Evolutionary conservation across 2,329 filamentous ascomycete genomes (phyloP), one percentile per base, ranked within the genome.

Genomic region (Ophiosphaerella herpotricha): DNA sequence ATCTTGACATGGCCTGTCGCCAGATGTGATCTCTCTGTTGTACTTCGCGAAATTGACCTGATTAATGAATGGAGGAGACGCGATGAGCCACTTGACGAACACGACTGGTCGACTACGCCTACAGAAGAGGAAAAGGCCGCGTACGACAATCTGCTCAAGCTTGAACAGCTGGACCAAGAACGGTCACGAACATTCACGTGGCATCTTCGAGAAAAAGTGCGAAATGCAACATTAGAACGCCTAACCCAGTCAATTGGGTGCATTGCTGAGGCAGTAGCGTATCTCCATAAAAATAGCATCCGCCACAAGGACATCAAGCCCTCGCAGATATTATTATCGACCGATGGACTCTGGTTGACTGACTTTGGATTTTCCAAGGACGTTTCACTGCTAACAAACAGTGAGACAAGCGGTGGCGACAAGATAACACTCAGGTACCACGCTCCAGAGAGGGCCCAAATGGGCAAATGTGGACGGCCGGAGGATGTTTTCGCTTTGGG

Each of bases 401-500:
- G 39, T n/a, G 39, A 29, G 9, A 41, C 23, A 6, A 41, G 12
- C n/a, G 24, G 24, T 8, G 39, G 39, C 6, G 39, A 47, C 3
- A 29, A 24, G 5, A 35, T 21, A 31, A 39, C 34, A 33, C 39
- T 26, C 16, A 24, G 12, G 39, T 44, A 33, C 31, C 33, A 23
- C 7, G 18, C 14, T 26, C 38, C 14, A 16, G 26, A 7, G 36
- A 24, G 16, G 39, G 31, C 1, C n/a, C 40, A 35, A 4, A 60
- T 34, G 35, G 23, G 43, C 29, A 51, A 24, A 23, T 51, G 50
- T 24, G 58, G 61, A 6, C 46, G 57, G 2, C 43, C 60, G 6
- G 59, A 58, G 5, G 61, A 64, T 18, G 55, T 63, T 7, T 64
- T 64, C 41, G 59, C 61, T 2, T 40, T 64, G 4, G 60, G 61